Evolutionary conservation across 352 stramenopile genomes (phyloP), one percentile per base, ranked within the genome.

Genomic region (Stephanocyclus meneghinianus): DNA sequence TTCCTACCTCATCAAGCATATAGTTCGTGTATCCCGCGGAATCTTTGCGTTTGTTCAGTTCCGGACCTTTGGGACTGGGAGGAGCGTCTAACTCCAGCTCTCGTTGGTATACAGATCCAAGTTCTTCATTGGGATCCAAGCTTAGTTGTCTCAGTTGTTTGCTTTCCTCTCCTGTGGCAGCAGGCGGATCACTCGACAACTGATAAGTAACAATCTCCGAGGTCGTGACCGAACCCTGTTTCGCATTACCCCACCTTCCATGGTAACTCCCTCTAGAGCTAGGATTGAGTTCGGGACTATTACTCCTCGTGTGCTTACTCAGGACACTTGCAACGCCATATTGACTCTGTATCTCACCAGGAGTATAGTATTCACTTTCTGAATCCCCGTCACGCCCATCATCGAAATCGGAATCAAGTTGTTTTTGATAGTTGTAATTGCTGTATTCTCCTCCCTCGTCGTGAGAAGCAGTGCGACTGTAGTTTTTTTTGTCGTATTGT

Each of bases 101-200:
- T 26, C 37, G 30, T 65, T 51, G 57, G 53, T 65, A 65, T 2
- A 65, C 57, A 29, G 16, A 40, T 30, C 57, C 57, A 48, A 65
- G 26, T 50, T 65, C 57, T 50, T 65, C 57, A 65, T 48, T 65
- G 7, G 57, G 57, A 18, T 65, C 57, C 32, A 65, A 32, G 21
- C 32, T n/a, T 11, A 35, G 50, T 30, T 62, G 21, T 13, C 29
- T 5, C n/a, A 21, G 16, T 21, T 44, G 30, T 21, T 13, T 4
- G 26, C 9, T 30, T 0, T n/a, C 32, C 11, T 29, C 11, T 1
- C 7, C 0, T 29, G 32, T 3, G n/a, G 32, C 10, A 16, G 57
- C 48, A 16, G 57, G 57, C 18, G 57, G 57, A 65, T 65, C 57
- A 48, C 16, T 29, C 9, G 32, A 51, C 9, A 65, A n/a, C 57